A percentile compares a stretch with the other conserved stretches of the same genome.
phyloP scores from a whole-genome alignment of 1,284 basidiomycete genomes.

The Afroboletus lepidellus region DNA sequence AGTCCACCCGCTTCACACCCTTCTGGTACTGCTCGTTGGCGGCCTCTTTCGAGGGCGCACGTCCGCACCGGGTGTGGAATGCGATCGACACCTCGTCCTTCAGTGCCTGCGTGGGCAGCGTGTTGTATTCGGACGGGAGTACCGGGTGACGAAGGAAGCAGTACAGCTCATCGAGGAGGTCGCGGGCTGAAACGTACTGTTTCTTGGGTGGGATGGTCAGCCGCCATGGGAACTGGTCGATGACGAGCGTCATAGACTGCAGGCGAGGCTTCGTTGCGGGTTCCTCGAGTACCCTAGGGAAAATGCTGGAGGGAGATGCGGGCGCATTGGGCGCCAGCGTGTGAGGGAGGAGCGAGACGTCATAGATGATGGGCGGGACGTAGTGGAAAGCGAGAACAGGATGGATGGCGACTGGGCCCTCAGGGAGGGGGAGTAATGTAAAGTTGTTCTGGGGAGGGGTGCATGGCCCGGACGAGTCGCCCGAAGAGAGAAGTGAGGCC shows the following conservation, averaged over 20 bases:
- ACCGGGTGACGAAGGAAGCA: constrained; percentile 39
- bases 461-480: constrained; percentile 34
- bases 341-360: constrained; percentile 34
- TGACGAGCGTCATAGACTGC: constrained; percentile 29
- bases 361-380: constrained; percentile 37
- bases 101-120: constrained; percentile 34
- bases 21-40: constrained; percentile 33
- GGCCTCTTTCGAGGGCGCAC: constrained; percentile 17
- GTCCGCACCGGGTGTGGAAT: constrained; percentile 42
- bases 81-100: constrained; percentile 39
- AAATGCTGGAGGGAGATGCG: constrained; percentile 29
- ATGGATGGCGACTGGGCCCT: constrained; percentile 39
- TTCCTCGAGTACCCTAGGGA: constrained; percentile 30
- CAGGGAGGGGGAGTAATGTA: constrained; percentile 23
- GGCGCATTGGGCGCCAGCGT: constrained; percentile 28
- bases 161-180: constrained; percentile 39
- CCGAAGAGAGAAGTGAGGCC: constrained; percentile 41
- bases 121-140: constrained; percentile 38
- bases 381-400: constrained; percentile 41
- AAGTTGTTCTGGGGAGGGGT: constrained; percentile 36
- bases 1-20: constrained; percentile 46
- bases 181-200: constrained; percentile 36
- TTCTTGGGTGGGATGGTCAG: constrained; percentile 30
- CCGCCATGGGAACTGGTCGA: constrained; percentile 36
- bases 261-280: constrained; percentile 38